phyloP scores from a whole-genome alignment of 257 asterid species.

The Ocimum tenuiflorum region DNA sequence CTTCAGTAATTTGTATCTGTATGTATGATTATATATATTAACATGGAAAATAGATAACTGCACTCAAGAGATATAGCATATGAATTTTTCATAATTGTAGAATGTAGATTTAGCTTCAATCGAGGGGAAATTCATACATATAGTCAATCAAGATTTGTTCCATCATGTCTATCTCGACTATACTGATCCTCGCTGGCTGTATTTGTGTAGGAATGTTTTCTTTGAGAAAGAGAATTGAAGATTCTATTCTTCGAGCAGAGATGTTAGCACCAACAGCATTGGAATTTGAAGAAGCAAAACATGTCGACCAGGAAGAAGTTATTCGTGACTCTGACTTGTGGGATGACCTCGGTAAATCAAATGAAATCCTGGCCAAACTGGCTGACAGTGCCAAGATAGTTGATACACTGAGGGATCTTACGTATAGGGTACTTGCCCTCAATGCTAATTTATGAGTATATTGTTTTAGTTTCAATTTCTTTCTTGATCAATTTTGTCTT shows the following conservation, averaged over 20 bases:
- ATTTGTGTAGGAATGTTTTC: constrained; percentile 53
- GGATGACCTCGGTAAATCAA: constrained; percentile 62
- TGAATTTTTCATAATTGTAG: background rate
- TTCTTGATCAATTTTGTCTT: background rate
- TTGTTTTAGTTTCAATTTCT: background rate
- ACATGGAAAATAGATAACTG: no score
- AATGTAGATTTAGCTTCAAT: constrained; percentile 5
- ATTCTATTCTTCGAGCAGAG: constrained; percentile 72
- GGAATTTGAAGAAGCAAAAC: constrained; percentile 61
- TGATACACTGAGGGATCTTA: constrained; percentile 62
- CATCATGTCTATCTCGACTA: background rate
- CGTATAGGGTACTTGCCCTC: constrained; percentile 40
- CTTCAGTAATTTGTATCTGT: no score
- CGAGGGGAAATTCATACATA: background rate
- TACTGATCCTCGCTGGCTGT: constrained; percentile 3
- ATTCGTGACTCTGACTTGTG: constrained; percentile 54
- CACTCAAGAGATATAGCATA: background rate
- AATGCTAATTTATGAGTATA: background rate
- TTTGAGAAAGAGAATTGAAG: constrained; percentile 65
- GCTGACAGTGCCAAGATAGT: constrained; percentile 62
- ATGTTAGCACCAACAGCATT: constrained; percentile 58
- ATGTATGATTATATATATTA: background rate
- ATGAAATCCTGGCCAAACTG: constrained; percentile 49
- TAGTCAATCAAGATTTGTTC: background rate
- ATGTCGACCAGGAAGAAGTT: constrained; percentile 45